Evolutionary conservation across 345 rosid genomes (phyloP).

Genomic region (Salix purpurea): DNA sequence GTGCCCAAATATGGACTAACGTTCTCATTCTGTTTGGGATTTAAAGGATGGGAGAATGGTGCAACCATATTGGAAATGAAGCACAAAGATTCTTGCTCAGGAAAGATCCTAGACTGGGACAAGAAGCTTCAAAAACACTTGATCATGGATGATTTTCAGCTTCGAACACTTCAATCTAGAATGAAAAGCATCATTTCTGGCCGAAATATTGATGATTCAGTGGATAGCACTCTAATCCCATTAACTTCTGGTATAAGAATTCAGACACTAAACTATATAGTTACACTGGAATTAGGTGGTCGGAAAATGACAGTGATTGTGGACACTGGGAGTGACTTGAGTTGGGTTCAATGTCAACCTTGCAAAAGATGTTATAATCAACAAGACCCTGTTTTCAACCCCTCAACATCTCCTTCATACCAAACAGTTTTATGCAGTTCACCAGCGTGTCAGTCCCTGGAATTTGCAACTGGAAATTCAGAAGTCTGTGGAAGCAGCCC

Average conservation of each 20-base stretch:
- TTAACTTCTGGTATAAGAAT: constrained; percentile 60
- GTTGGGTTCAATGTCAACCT: constrained; percentile 94
- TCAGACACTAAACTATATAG: constrained; percentile 69
- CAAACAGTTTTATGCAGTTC: constrained; percentile 56
- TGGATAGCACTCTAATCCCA: constrained; percentile 39
- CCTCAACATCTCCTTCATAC: constrained; percentile 62
- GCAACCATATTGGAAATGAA: constrained; percentile 69
- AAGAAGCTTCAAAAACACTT: constrained; percentile 46
- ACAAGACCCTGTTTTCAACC: constrained; percentile 63
- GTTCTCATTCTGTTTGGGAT: background rate
- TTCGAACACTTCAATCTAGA: constrained; percentile 49
- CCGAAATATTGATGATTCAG: constrained; percentile 17
- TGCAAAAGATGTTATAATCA: constrained; percentile 71
- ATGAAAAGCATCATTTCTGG: constrained; percentile 29
- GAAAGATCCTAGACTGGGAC: constrained; percentile 46
- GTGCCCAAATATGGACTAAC: background rate
- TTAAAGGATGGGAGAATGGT: constrained; percentile 46
- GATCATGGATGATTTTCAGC: constrained; percentile 48
- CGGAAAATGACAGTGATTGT: constrained; percentile 60
- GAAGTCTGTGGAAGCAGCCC: constrained; percentile 43
- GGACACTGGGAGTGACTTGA: constrained; percentile 91
- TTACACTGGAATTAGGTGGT: constrained; percentile 53
- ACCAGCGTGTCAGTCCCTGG: constrained; percentile 57
- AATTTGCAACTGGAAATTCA: constrained; percentile 43
- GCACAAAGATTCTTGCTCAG: constrained; percentile 55